Percentiles rank a stretch among this genome's conserved stretches.
These are phyloP conservation scores for Hypoxylon rickii DNA, from an alignment of 495 filamentous ascomycete species.

Conservation along the genomic window DNA sequence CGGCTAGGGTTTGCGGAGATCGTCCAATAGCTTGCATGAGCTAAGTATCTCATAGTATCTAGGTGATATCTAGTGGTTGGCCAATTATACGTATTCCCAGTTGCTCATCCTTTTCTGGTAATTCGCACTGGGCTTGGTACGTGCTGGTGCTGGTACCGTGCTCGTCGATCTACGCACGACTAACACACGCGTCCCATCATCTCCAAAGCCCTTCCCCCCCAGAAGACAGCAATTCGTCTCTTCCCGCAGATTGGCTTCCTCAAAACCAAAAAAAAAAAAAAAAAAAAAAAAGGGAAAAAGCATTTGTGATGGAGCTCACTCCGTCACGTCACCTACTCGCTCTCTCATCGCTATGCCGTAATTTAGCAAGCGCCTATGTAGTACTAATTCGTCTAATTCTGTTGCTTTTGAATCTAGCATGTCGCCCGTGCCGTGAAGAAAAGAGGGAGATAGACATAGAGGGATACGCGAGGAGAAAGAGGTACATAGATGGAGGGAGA, in stretches of 20 bases:
- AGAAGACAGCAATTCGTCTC: conserved; percentile 12
- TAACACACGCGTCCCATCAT: conserved; percentile 31
- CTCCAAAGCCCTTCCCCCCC: conserved; percentile 22
- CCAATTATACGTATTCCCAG: conserved; percentile 37
- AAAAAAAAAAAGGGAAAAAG: conserved; percentile 5
- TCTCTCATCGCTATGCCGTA: conserved; percentile 3
- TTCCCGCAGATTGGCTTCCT: background rate
- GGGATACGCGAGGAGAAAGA: too few relatives aligned
- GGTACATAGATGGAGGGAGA: too few relatives aligned
- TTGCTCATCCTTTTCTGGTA: conserved; percentile 32
- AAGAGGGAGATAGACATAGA: too few relatives aligned
- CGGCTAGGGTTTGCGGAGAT: conserved; percentile 25
- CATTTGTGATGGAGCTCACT: background rate
- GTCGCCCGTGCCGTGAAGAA: too few relatives aligned
- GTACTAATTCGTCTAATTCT: background rate
- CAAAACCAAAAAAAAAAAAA: background rate
- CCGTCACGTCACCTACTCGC: conserved; percentile 10
- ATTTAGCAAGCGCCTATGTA: too few relatives aligned
- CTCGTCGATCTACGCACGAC: conserved; percentile 27
- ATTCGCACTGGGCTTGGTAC: too few relatives aligned
- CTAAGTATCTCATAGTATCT: too few relatives aligned
- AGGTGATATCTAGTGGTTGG: conserved; percentile 7
- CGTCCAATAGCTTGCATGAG: conserved; percentile 36
- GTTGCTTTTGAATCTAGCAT: conserved; percentile 13
- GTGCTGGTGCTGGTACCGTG: conserved; percentile 18